phyloP scores from a whole-genome alignment of 164 flowering plant species.

The Sextonia rubra region DNA sequence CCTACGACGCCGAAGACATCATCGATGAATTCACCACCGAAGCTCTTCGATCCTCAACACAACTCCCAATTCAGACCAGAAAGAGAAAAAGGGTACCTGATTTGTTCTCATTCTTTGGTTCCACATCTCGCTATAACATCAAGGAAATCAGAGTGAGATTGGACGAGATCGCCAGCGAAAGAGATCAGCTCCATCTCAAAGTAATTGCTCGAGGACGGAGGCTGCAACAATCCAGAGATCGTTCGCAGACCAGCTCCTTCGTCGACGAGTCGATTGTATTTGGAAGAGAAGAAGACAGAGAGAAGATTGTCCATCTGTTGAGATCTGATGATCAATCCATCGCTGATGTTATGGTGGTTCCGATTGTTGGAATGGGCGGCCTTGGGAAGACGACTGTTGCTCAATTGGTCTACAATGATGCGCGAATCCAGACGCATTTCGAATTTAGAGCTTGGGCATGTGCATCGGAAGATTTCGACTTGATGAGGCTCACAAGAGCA shows the following conservation, averaged over 20 bases:
- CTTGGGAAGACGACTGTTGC: slow-evolving; percentile 10
- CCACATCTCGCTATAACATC: neutral
- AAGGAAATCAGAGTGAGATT: slow-evolving; percentile 1
- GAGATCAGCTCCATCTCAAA: neutral
- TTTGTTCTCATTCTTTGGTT: neutral
- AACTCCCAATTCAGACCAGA: neutral
- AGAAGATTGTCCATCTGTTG: slow-evolving; percentile 1
- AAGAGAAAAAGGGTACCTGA: neutral
- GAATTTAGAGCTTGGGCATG: slow-evolving; percentile 2
- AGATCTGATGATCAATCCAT: neutral
- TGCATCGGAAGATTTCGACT: slow-evolving; percentile 6
- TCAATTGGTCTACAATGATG: slow-evolving; percentile 2
- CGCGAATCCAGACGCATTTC: slow-evolving; percentile 1
- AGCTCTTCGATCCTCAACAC: neutral
- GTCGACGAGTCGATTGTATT: slow-evolving; percentile 3
- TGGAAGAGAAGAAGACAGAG: slow-evolving; percentile 10
- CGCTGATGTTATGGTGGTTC: neutral
- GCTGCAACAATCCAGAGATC: neutral
- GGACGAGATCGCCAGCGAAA: neutral
- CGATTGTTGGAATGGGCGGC: slow-evolving; percentile 8
- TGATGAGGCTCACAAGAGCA: neutral
- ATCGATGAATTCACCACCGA: slow-evolving; percentile 1
- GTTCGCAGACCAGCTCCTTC: neutral
- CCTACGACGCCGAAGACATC: slow-evolving; percentile 14
- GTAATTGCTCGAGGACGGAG: neutral